Conservation (phyloP, 257 asterid species). For the Solanum bulbocastanum region DNA sequence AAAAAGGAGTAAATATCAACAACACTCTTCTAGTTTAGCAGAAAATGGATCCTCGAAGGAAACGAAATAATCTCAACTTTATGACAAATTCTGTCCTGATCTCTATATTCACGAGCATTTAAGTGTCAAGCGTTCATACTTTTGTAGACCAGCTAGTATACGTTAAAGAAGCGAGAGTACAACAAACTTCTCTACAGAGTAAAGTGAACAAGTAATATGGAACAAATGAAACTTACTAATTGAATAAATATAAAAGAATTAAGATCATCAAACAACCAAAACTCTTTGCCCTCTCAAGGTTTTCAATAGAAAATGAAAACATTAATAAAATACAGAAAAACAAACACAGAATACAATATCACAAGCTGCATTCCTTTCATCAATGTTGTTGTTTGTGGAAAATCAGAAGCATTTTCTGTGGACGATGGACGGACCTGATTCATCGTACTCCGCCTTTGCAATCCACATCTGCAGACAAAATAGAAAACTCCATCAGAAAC, state of each 20-base stretch:
- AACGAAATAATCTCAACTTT: not conserved
- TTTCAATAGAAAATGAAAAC: conserved; percentile 19
- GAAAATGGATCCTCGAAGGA: not conserved
- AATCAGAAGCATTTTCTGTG: conserved; percentile 46
- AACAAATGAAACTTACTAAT: conserved; percentile 22
- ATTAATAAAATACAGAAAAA: conserved; percentile 11
- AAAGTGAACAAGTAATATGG: not conserved
- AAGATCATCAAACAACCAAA: conserved; percentile 26
- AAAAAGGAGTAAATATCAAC: not conserved
- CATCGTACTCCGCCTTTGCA: conserved; percentile 30
- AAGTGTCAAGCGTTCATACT: not conserved
- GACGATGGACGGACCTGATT: conserved; percentile 40
- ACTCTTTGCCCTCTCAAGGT: conserved; percentile 20
- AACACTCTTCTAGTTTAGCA: not conserved
- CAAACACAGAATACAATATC: conserved; percentile 18
- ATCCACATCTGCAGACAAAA: conserved; percentile 31
- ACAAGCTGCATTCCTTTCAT: conserved; percentile 8
- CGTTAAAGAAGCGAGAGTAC: not conserved
- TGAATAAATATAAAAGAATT: conserved; percentile 30
- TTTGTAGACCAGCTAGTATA: not conserved
- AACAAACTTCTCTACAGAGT: too few relatives aligned
- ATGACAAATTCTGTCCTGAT: not conserved
- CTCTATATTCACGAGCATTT: not conserved
- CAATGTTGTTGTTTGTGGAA: conserved; percentile 2
- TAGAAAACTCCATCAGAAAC: not conserved